Evolutionary conservation across 768 basidiomycete genomes (phyloP).

Genomic region (Brasilioporus rufonigricans): DNA sequence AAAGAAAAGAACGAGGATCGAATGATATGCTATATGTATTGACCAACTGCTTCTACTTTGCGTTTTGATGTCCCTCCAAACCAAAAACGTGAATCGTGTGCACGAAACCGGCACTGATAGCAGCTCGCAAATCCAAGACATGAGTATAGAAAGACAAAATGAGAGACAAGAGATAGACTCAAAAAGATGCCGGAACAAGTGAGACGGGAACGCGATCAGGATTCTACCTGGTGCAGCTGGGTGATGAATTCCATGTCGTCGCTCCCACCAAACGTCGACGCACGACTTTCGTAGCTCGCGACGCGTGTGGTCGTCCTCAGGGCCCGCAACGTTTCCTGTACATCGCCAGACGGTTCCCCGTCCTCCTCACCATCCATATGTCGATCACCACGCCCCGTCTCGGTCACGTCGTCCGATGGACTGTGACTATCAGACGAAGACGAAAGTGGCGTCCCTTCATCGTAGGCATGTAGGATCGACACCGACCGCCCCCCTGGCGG

Average conservation of each 20-base stretch:
- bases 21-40: constrained; percentile 18
- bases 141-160: not conserved
- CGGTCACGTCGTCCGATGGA: not conserved
- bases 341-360: constrained; percentile 10
- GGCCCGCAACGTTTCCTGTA: constrained; percentile 11
- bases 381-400: not conserved
- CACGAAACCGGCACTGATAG: constrained; percentile 5
- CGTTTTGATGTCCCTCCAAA: constrained; percentile 4
- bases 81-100: constrained; percentile 1
- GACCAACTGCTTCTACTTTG: constrained; percentile 3
- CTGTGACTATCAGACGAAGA: not conserved
- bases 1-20: not conserved
- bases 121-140: constrained; percentile 11
- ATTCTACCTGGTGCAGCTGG: constrained; percentile 7
- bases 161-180: too few species aligned
- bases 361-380: not conserved
- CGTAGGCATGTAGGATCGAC: constrained; percentile 46
- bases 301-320: constrained; percentile 6
- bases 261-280: constrained; percentile 28
- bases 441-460: constrained; percentile 27
- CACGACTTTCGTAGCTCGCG: constrained; percentile 12
- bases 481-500: constrained; percentile 46
- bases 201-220: constrained; percentile 4
- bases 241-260: constrained; percentile 22
- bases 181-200: not conserved